These are phyloP conservation scores for Arthrobotrys pseudoclavata DNA, from an alignment of 2,329 filamentous ascomycete genomes.

Conservation along the genomic window DNA sequence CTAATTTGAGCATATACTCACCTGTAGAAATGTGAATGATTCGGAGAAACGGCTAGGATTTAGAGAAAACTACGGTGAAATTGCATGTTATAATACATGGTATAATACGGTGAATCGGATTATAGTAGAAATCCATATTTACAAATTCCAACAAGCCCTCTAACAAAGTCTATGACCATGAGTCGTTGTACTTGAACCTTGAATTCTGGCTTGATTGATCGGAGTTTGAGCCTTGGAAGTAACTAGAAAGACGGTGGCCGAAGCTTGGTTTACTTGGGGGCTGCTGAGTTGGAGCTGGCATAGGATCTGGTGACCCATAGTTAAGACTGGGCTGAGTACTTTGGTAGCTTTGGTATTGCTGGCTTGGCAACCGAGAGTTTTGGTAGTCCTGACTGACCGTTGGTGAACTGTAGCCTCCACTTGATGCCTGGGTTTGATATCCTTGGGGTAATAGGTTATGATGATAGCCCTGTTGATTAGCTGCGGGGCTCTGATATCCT, in stretches of 20 bases:
- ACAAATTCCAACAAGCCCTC: neutral
- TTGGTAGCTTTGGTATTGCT: conserved; percentile 23
- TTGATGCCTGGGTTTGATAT: conserved; percentile 15
- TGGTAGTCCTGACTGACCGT: conserved; percentile 20
- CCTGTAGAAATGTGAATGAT: neutral
- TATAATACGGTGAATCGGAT: conserved; percentile 17
- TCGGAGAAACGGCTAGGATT: neutral
- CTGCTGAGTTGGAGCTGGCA: neutral
- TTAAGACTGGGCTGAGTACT: neutral
- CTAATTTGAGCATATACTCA: neutral
- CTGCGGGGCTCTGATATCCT: neutral
- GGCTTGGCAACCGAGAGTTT: neutral
- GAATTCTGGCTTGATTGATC: conserved; percentile 16
- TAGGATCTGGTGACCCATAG: neutral
- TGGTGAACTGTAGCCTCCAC: conserved; percentile 21
- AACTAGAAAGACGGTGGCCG: conserved; percentile 35
- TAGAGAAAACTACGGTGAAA: conserved; percentile 9
- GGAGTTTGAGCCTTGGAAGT: conserved; percentile 24
- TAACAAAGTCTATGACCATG: conserved; percentile 2
- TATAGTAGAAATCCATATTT: neutral
- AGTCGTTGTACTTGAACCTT: conserved; percentile 30
- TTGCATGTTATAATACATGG: conserved; percentile 11
- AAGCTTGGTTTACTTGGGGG: conserved; percentile 19
- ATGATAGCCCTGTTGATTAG: conserved; percentile 25
- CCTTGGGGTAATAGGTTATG: neutral